phyloP scores from a whole-genome alignment of 768 basidiomycete genomes.

The Hysterangium stoloniferum region DNA sequence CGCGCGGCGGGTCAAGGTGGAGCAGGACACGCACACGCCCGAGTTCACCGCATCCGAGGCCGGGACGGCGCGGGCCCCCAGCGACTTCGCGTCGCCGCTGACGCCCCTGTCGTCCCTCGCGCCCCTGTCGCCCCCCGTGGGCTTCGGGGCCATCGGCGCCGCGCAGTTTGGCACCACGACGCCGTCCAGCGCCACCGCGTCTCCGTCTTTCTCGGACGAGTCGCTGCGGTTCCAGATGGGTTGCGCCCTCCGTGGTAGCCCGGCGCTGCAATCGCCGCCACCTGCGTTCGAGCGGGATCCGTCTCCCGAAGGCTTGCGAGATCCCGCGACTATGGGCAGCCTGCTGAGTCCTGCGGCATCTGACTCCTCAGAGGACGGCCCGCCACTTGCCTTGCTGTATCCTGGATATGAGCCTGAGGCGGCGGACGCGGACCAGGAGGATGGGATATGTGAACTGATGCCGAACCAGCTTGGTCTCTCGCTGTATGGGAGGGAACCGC shows the following conservation, averaged over 20 bases:
- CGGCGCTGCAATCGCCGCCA: neutral
- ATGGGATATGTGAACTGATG: no score
- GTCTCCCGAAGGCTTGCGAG: no score
- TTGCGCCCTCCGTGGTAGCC: neutral
- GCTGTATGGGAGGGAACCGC: no score
- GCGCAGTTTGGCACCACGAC: neutral
- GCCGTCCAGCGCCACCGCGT: neutral
- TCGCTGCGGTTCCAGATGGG: neutral
- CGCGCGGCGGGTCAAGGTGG: neutral
- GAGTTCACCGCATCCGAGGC: constrained; percentile 3
- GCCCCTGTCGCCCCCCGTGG: neutral
- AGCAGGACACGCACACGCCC: neutral
- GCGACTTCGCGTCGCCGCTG: neutral
- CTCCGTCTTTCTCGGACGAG: neutral
- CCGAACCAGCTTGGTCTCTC: no score
- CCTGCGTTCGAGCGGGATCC: no score
- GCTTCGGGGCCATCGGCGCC: neutral
- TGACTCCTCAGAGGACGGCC: neutral
- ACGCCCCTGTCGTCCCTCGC: neutral
- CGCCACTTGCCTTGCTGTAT: neutral
- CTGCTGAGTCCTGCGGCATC: neutral
- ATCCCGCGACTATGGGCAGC: no score
- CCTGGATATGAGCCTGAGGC: neutral
- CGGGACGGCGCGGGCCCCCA: neutral
- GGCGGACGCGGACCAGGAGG: no score